These are phyloP conservation scores for Aspergillus sp. DNA, from an alignment of 2,329 filamentous ascomycete genomes.

Conservation along the genomic window DNA sequence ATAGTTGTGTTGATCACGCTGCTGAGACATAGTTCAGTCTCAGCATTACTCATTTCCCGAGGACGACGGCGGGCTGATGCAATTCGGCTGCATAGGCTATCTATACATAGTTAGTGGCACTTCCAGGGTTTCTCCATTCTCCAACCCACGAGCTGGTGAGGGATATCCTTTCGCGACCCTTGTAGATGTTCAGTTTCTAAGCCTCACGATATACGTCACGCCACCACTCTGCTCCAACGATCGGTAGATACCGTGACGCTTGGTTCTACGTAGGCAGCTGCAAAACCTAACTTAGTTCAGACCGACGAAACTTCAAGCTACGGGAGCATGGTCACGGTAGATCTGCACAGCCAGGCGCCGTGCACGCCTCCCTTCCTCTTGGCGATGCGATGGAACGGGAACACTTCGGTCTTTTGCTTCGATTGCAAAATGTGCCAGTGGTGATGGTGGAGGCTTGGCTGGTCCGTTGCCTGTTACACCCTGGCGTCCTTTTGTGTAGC, in stretches of 20 bases:
- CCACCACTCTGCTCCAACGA: neutral
- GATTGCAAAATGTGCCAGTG: neutral
- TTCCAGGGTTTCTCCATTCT: neutral
- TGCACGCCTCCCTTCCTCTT: neutral
- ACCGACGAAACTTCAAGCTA: neutral
- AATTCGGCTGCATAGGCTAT: neutral
- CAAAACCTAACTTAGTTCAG: neutral
- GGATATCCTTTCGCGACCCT: neutral
- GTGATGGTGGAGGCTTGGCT: conserved; percentile 3
- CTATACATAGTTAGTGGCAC: neutral
- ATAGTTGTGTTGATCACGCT: neutral
- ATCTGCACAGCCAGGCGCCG: neutral
- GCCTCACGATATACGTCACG: neutral
- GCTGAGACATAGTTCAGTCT: neutral
- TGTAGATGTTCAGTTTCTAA: neutral
- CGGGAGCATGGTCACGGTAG: neutral
- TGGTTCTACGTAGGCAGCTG: neutral
- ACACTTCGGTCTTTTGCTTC: neutral
- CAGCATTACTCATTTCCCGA: neutral
- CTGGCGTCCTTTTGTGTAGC: neutral
- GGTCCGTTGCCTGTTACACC: conserved; percentile 2
- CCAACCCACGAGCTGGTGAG: neutral
- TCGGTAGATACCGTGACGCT: too few relatives aligned
- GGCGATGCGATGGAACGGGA: neutral
- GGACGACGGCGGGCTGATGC: neutral